Conservation (phyloP, 495 filamentous ascomycete genomes). For the Xylaria cubensis region DNA sequence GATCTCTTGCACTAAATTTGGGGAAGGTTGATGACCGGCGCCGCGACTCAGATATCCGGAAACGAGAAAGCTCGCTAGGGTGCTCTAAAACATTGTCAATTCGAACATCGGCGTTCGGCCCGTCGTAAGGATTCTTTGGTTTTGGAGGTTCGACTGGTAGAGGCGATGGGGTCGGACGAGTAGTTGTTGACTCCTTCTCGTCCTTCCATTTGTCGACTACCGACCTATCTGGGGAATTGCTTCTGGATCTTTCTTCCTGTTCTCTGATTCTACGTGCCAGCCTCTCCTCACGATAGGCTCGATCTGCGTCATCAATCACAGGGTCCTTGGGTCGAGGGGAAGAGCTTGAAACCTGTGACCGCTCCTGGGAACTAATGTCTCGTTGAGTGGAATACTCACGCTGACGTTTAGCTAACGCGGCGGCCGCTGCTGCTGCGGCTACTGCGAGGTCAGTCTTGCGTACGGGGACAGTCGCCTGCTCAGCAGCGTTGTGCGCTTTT, state of each 20-base stretch:
- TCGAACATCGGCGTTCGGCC: constrained; percentile 61
- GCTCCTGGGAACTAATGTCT: constrained; percentile 26
- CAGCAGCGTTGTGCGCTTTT: constrained; percentile 40
- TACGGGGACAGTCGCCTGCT: constrained; percentile 48
- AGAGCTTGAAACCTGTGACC: constrained; percentile 27
- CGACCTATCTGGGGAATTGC: constrained; percentile 51
- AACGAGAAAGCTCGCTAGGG: constrained; percentile 39
- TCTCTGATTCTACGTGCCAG: constrained; percentile 53
- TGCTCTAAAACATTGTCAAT: constrained; percentile 56
- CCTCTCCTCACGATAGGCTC: constrained; percentile 56
- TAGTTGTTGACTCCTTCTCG: constrained; percentile 39
- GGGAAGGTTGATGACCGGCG: constrained; percentile 31
- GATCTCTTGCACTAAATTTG: constrained; percentile 51
- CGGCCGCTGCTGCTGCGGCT: constrained; percentile 44
- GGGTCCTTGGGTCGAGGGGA: constrained; percentile 42
- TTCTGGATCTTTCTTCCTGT: constrained; percentile 56
- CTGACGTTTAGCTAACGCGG: constrained; percentile 39
- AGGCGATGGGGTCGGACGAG: constrained; percentile 51
- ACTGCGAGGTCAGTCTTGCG: constrained; percentile 44
- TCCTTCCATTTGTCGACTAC: constrained; percentile 58
- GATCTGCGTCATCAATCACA: constrained; percentile 58
- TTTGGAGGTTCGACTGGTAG: constrained; percentile 54
- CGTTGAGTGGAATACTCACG: constrained; percentile 34
- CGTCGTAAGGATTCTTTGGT: constrained; percentile 55
- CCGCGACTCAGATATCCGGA: constrained; percentile 23